phyloP scores from a whole-genome alignment of 345 rosid species.

The Angophora floribunda region DNA sequence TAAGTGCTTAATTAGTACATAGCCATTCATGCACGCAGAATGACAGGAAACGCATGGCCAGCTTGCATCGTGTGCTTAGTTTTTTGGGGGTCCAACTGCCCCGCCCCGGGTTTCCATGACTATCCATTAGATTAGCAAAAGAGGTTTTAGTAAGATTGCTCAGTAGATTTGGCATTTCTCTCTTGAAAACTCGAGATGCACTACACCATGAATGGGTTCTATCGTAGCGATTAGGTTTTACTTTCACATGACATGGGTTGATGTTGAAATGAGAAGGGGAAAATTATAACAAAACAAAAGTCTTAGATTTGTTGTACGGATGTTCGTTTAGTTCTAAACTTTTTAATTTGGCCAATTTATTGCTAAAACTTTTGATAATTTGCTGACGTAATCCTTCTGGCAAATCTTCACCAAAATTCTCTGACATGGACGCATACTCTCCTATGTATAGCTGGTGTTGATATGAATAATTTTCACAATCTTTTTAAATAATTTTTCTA shows the following conservation, averaged over 20 bases:
- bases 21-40: not conserved
- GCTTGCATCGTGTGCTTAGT: not conserved
- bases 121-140: not conserved
- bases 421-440: not conserved
- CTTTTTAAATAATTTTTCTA: not conserved
- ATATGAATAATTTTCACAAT: not conserved
- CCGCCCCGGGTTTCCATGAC: not conserved
- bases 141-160: not conserved
- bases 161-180: not conserved
- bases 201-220: not conserved
- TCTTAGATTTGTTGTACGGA: not conserved
- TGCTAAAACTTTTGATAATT: accelerated
- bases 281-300: not conserved
- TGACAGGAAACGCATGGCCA: not conserved
- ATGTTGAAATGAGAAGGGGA: not conserved
- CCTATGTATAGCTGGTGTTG: too few relatives aligned
- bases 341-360: not conserved
- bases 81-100: not conserved
- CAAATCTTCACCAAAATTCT: not conserved
- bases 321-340: accelerated
- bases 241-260: not conserved
- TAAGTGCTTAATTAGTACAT: not conserved
- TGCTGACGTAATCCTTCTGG: too few relatives aligned
- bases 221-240: not conserved
- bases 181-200: not conserved